Base-by-base conservation (phyloP, 2,329 filamentous ascomycete species). In the Claviceps fusiformis region DNA sequence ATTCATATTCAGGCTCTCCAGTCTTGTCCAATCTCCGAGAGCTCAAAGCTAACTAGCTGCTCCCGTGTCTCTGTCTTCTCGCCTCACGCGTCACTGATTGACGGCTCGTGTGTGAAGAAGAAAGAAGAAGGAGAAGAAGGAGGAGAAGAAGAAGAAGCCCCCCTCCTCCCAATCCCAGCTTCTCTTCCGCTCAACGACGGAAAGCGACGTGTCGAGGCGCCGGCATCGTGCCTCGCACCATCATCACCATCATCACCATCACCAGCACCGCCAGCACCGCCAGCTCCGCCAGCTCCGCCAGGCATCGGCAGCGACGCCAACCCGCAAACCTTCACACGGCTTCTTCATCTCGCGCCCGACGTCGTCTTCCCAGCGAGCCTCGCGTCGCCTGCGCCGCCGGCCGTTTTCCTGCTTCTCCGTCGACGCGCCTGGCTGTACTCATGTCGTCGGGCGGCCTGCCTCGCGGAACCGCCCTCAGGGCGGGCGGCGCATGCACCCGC, bases 401-500 rank as follows among this genome's bases (percentile, higher is more conserved):
- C 24, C 27, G 45, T 29, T n/a, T 47, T 17, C 13, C 13, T 7
- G 24, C 45, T 15, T 48, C 41, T 27, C 19, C 49, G 24, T 54
- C 51, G 19, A 39, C 51, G 24, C 44, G 33, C 35, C 49, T 49
- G 49, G 49, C 45, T 41, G 45, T 48, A 31, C 24, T 27, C 63
- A 78, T 78, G 75, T 71, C 75, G 51, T 69, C 75, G 55, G 72
- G 65, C 62, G 68, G 65, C 62, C 67, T 76, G 59, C 74, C 78
- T 63, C 76, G 79, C 68, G 76, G 76, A 62, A 82, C 79, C 60
- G 79, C 79, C 67, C 76, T 81, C 55, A 74, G 79, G 64, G 79
- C 79, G 66, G 79, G 79, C 64, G 79, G 78, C 62, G 79, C 79
- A 62, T 82, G 79, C 61, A 79, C 82, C 60, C 78, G 79, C 67